Evolutionary conservation across 2,329 filamentous ascomycete species (phyloP), one percentile per base, ranked within the genome.

Genomic region (Penicillium glabrum): DNA sequence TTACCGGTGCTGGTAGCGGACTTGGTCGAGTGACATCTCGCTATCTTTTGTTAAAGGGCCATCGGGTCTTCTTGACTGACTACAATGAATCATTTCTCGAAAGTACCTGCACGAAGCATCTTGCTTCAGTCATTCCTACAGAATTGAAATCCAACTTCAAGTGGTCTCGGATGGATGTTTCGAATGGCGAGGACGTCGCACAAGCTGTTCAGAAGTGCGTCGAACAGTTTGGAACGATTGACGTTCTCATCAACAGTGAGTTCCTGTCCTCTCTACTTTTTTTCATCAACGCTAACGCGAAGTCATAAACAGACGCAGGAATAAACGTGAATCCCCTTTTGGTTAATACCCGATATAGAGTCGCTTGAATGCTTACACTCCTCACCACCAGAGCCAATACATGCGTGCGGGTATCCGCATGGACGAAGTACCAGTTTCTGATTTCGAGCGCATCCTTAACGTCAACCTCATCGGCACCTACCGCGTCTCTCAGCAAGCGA

Each of bases 381-480:
- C 5, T 31, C 29, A 16, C 11, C 11, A 23, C 27, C 19, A 54
- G 53, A 54, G 53, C 39, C 53, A 54, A 27, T 54, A 50, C 16
- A 50, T 50, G 53, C 53, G 53, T 9, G 37, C 46, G 7, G 53
- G 53, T 6, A 29, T 50, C 16, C 39, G 53, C 14, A 54, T 54
- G 53, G 53, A 54, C 19, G 14, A 54, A 50, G 53, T 50, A 2
- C 53, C 53, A 11, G 49, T 26, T 13, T 54, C 53, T 7, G 53
- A 54, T 27, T 54, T 54, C 9, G 53, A 54, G 10, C 37, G 33
- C 10, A 44, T 54, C 2, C 19, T 54, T 5, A 26, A 31, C 5
- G 53, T 54, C 11, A 54, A 54, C n/a, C 27, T 54, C 7, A 21
- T 54, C 13, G 53, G 53, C 11, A 50, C 53, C 29, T 54, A 54